Evolutionary conservation across 1,139 yeast species (phyloP).

Genomic region (Suhomyces kunorum): DNA sequence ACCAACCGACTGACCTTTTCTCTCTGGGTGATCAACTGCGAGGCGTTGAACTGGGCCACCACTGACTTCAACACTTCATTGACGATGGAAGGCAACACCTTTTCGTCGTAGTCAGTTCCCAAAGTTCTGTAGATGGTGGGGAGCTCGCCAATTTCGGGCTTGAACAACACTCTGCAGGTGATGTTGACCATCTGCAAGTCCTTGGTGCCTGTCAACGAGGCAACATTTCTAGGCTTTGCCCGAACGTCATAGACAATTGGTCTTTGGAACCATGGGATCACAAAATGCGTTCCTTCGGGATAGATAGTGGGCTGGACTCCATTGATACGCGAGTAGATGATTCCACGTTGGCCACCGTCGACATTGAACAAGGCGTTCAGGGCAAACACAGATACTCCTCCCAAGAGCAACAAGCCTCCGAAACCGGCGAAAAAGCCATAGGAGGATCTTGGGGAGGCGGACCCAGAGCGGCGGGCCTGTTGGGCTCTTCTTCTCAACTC

Average conservation of each 20-base stretch:
- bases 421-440: slow-evolving; percentile 70
- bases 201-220: slow-evolving; percentile 97
- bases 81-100: slow-evolving; percentile 93
- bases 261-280: slow-evolving; percentile 92
- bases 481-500: slow-evolving; percentile 68
- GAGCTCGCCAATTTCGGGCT: slow-evolving; percentile 77
- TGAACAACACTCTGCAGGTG: slow-evolving; percentile 92
- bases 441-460: slow-evolving; percentile 53
- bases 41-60: slow-evolving; percentile 97
- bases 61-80: slow-evolving; percentile 96
- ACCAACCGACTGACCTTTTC: slow-evolving; percentile 91
- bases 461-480: slow-evolving; percentile 42
- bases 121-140: slow-evolving; percentile 88
- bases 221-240: slow-evolving; percentile 95
- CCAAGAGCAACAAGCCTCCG: slow-evolving; percentile 74
- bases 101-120: slow-evolving; percentile 93
- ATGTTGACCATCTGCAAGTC: slow-evolving; percentile 99
- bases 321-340: slow-evolving; percentile 80
- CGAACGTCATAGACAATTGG: slow-evolving; percentile 93
- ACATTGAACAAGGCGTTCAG: slow-evolving; percentile 88
- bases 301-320: slow-evolving; percentile 88
- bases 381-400: slow-evolving; percentile 66
- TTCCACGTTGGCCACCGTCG: slow-evolving; percentile 99
- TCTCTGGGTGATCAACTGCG: slow-evolving; percentile 97
- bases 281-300: slow-evolving; percentile 93